Base-by-base conservation (phyloP, 2,329 filamentous ascomycete genomes). In the Elsinoe australis region DNA sequence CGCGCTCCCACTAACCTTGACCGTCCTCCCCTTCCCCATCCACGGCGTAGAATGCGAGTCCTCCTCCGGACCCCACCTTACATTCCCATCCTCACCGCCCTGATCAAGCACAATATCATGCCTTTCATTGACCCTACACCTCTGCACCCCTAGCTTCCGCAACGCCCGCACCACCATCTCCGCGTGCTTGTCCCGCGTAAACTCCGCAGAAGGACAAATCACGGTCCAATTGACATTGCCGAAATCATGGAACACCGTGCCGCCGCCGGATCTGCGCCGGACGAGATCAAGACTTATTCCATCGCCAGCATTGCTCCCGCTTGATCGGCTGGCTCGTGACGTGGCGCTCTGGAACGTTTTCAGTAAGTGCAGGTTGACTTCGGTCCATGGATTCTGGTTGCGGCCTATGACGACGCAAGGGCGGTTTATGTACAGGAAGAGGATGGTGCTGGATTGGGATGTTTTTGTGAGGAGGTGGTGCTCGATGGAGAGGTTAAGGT, bases 321-420 rank as follows among this genome's bases (percentile, higher is more conserved):
- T 14, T 26, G 18, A 22, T 8, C 7, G 9, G 19, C 21, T n/a
- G 21, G 5, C 17, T 10, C 8, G 17, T 4, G 35, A 6, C 4
- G 35, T 17, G 17, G 18, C 4, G n/a, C 17, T 21, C 8, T 4
- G 17, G 15, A 44, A 44, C 1, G 3, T 24, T 58, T 68, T 59
- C 6, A 94, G 69, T 1, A 79, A 71, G 31, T 68, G 68, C 6
- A 95, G 74, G 62, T 94, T 86, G 53, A 87, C 81, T 69, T 98
- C 92, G 6, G 87, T 74, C 92, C 90, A 98, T 47, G 92, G 92
- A 64, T 98, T 98, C 70, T 98, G 92, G 64, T 98, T 98, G 52
- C 92, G 82, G 34, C 92, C 92, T 56, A 98, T 83, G 61, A 98
- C 82, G 51, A 98, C 76, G 63, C 86, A 88, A 1, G 90, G 88